phyloP scores from a whole-genome alignment of 495 filamentous ascomycete genomes.

The Aspergillus kassunensis region DNA sequence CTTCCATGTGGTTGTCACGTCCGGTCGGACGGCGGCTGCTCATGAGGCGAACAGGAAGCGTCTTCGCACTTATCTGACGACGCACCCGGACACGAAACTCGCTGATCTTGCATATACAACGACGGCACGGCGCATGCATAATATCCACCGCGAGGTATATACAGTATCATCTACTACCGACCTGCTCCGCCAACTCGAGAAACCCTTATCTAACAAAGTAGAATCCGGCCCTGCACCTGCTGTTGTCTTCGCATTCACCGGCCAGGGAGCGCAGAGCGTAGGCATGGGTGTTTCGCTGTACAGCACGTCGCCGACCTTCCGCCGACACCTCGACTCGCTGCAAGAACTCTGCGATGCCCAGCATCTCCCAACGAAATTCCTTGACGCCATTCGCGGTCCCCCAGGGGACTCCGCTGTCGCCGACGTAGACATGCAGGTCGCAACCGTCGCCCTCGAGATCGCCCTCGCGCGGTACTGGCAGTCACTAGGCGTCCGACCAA shows the following conservation, averaged over 20 bases:
- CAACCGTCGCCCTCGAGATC: too few relatives aligned
- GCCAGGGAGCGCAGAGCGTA: slow-evolving; percentile 60
- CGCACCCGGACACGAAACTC: slow-evolving; percentile 44
- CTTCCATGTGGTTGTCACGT: slow-evolving; percentile 24
- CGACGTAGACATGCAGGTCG: too few relatives aligned
- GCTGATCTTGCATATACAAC: slow-evolving; percentile 65
- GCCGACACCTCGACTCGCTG: too few relatives aligned
- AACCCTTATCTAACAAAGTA: neutral
- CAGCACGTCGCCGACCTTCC: too few relatives aligned
- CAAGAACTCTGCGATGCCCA: too few relatives aligned
- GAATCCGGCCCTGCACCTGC: slow-evolving; percentile 3
- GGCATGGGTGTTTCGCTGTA: too few relatives aligned
- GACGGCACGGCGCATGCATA: slow-evolving; percentile 67
- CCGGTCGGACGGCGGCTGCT: slow-evolving; percentile 22
- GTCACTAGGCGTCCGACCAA: too few relatives aligned
- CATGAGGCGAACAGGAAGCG: slow-evolving; percentile 28
- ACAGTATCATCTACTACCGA: neutral
- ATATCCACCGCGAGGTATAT: slow-evolving; percentile 22
- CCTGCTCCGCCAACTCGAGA: neutral
- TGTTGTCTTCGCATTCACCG: slow-evolving; percentile 63
- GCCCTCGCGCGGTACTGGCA: too few relatives aligned
- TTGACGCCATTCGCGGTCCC: too few relatives aligned
- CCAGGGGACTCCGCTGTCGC: too few relatives aligned
- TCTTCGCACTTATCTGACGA: slow-evolving; percentile 43
- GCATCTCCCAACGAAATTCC: too few relatives aligned